phyloP scores from a whole-genome alignment of 78 protist genomes.

The Diacronema lutheri region DNA sequence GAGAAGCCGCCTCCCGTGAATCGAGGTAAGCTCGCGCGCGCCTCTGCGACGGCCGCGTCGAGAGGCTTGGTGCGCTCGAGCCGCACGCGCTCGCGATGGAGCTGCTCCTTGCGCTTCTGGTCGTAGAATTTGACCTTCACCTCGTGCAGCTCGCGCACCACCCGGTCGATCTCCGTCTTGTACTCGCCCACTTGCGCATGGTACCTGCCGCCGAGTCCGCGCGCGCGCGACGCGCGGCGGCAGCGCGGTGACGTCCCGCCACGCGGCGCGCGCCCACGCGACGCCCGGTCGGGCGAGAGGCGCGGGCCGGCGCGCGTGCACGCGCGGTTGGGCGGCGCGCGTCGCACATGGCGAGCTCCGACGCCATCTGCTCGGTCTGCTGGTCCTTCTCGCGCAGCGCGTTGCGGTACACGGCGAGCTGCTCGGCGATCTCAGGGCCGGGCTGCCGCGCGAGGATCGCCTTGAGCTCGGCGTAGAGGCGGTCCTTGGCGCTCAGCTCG shows the following conservation, averaged over 20 bases:
- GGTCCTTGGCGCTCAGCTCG: slow-evolving; percentile 78
- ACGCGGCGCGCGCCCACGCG: too few relatives aligned
- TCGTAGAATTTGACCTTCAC: slow-evolving; percentile 46
- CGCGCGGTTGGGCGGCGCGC: background rate
- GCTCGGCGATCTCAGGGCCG: slow-evolving; percentile 77
- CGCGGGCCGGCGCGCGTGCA: too few relatives aligned
- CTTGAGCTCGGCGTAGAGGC: slow-evolving; percentile 75
- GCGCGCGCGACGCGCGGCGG: too few relatives aligned
- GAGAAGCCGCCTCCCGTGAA: slow-evolving; percentile 18
- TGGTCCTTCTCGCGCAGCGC: slow-evolving; percentile 43
- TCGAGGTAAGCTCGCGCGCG: background rate
- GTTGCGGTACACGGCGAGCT: slow-evolving; percentile 46
- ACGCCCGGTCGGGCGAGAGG: too few relatives aligned
- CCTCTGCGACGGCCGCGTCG: background rate
- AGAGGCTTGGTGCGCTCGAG: background rate
- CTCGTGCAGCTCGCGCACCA: slow-evolving; percentile 63
- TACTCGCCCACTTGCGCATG: background rate
- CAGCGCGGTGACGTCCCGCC: too few relatives aligned
- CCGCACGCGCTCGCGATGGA: background rate
- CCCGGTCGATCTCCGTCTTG: slow-evolving; percentile 55
- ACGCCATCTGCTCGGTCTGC: slow-evolving; percentile 61
- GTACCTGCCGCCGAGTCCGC: too few relatives aligned
- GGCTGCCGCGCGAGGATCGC: slow-evolving; percentile 80
- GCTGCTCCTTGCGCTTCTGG: slow-evolving; percentile 42
- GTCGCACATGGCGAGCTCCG: slow-evolving; percentile 61